Conservation (phyloP, 106 monocot genomes). For the Agapanthus africanus region DNA sequence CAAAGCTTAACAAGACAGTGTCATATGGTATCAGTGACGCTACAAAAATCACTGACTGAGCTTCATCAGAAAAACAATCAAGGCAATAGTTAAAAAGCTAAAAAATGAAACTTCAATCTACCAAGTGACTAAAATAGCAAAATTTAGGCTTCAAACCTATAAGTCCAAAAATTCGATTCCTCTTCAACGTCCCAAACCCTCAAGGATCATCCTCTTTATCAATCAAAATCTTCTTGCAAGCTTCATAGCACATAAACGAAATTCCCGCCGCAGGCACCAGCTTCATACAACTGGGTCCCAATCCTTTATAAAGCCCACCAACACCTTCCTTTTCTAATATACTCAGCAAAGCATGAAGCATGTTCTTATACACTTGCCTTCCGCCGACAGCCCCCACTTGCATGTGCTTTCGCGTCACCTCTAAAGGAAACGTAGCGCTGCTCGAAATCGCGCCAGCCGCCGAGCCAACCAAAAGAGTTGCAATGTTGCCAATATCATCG, state of each 20-base stretch:
- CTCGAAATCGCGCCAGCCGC: conserved; percentile 88
- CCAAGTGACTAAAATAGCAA: too few species aligned
- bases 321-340: conserved; percentile 85
- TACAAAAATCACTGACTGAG: background rate
- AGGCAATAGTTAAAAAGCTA: too few species aligned
- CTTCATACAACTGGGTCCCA: conserved; percentile 97
- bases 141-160: background rate
- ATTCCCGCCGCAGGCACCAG: conserved; percentile 92
- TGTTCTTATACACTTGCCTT: conserved; percentile 77
- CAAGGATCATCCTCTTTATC: conserved; percentile 42
- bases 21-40: background rate
- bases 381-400: conserved; percentile 89
- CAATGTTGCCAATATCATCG: conserved; percentile 65
- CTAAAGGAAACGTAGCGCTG: conserved; percentile 85
- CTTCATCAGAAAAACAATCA: background rate
- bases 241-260: conserved; percentile 98
- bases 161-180: too few species aligned
- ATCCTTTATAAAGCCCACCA: conserved; percentile 76
- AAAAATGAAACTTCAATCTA: too few species aligned
- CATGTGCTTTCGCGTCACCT: conserved; percentile 93
- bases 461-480: conserved; percentile 83
- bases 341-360: conserved; percentile 77
- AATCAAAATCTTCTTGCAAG: conserved; percentile 85
- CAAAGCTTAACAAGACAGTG: background rate
- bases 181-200: background rate